Evolutionary conservation across 2,329 filamentous ascomycete genomes (phyloP).

Genomic region (Dactylellina parvicollis): DNA sequence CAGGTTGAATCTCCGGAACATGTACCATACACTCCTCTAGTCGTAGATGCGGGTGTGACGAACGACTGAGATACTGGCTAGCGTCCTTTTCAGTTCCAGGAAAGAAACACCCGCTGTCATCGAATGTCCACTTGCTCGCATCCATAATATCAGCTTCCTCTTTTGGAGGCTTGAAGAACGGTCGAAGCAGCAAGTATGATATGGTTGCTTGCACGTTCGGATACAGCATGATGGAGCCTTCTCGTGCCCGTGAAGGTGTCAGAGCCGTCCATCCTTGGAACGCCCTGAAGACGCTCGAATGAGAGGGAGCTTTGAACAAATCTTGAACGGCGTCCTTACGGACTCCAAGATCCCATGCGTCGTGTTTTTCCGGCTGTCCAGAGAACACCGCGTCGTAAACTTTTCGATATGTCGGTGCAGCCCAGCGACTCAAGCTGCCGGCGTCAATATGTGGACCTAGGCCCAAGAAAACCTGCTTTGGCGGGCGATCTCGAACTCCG

Average conservation of each 20-base stretch:
- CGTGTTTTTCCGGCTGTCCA: slow-evolving; percentile 61
- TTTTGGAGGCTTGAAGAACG: slow-evolving; percentile 62
- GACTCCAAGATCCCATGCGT: slow-evolving; percentile 61
- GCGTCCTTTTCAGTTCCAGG: slow-evolving; percentile 61
- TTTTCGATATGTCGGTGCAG: slow-evolving; percentile 61
- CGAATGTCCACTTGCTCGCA: slow-evolving; percentile 46
- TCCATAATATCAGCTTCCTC: slow-evolving; percentile 43
- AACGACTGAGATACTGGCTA: slow-evolving; percentile 61
- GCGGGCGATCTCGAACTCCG: slow-evolving; percentile 61
- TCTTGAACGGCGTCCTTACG: slow-evolving; percentile 61
- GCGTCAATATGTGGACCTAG: slow-evolving; percentile 64
- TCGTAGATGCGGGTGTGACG: slow-evolving; percentile 62
- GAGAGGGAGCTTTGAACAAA: slow-evolving; percentile 60
- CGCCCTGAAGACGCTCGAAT: slow-evolving; percentile 61
- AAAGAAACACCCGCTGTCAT: slow-evolving; percentile 59
- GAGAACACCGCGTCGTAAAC: slow-evolving; percentile 61
- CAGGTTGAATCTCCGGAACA: slow-evolving; percentile 61
- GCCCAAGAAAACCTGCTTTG: slow-evolving; percentile 61
- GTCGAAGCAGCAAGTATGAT: slow-evolving; percentile 63
- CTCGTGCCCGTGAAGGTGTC: slow-evolving; percentile 59
- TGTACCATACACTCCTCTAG: slow-evolving; percentile 61
- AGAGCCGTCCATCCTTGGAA: slow-evolving; percentile 64
- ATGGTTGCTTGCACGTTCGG: slow-evolving; percentile 61
- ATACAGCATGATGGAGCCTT: slow-evolving; percentile 62
- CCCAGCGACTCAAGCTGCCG: slow-evolving; percentile 63